Evolutionary conservation across 768 basidiomycete genomes (phyloP).

Genomic region (Serendipita vermifera): DNA sequence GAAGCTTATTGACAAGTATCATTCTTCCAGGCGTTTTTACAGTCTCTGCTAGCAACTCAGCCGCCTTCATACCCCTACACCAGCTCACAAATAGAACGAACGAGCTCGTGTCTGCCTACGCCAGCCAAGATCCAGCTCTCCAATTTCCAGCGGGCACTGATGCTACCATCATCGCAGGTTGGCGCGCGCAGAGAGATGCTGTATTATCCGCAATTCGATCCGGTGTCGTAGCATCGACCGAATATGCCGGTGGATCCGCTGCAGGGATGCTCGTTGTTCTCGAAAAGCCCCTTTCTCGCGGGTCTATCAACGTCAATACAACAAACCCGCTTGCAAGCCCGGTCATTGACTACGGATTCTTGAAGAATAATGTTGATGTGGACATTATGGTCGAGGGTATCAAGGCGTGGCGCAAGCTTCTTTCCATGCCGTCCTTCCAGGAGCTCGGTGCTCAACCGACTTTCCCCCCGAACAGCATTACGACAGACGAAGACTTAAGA

Average conservation of each 20-base stretch:
- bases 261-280: neutral
- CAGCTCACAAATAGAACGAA: neutral
- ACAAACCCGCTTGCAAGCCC: conserved; percentile 20
- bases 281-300: conserved; percentile 11
- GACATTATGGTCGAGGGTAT: neutral
- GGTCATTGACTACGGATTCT: conserved; percentile 20
- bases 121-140: neutral
- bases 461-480: neutral
- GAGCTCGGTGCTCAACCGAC: neutral
- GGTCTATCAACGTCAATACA: conserved; percentile 19
- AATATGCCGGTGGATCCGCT: neutral
- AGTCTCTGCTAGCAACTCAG: neutral
- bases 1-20: neutral
- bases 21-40: neutral
- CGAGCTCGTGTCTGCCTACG: neutral
- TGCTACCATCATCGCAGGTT: neutral
- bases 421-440: neutral
- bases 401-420: neutral
- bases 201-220: neutral
- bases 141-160: neutral
- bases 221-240: neutral
- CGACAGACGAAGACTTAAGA: too few species aligned
- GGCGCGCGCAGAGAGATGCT: neutral
- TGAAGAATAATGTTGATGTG: neutral
- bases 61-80: neutral